Evolutionary conservation across 1,284 basidiomycete genomes (phyloP).

Genomic region (Malassezia yamatoensis): DNA sequence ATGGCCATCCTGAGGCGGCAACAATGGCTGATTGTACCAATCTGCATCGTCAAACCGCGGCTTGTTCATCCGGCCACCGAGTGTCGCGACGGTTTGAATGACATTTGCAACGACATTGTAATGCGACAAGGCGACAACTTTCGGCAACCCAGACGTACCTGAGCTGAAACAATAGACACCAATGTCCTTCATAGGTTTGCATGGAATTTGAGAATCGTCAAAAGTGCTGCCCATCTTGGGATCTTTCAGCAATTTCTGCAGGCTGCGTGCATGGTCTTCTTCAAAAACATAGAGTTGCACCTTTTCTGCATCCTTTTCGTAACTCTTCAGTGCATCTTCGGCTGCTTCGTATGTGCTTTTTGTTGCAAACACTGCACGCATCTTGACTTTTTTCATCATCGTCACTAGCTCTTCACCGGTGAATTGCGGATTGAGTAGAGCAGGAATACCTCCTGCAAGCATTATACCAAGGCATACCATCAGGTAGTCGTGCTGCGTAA

Average conservation of each 20-base stretch:
- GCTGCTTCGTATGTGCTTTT: slow-evolving; percentile 18
- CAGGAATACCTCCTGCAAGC: slow-evolving; percentile 35
- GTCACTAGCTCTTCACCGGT: slow-evolving; percentile 33
- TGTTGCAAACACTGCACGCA: slow-evolving; percentile 29
- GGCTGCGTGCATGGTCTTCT: slow-evolving; percentile 25
- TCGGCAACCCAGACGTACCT: slow-evolving; percentile 42
- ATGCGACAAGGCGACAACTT: slow-evolving; percentile 43
- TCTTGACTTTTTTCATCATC: slow-evolving; percentile 33
- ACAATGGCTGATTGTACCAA: slow-evolving; percentile 25
- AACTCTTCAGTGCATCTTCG: slow-evolving; percentile 20
- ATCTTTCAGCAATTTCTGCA: slow-evolving; percentile 18
- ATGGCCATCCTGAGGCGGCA: slow-evolving; percentile 19
- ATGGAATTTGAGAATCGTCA: slow-evolving; percentile 19
- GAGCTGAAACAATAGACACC: slow-evolving; percentile 42
- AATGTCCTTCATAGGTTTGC: slow-evolving; percentile 22
- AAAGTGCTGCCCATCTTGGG: slow-evolving; percentile 21
- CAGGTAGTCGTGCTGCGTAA: slow-evolving; percentile 33
- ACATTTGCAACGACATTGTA: slow-evolving; percentile 37
- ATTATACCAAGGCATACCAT: slow-evolving; percentile 33
- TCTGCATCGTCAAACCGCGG: slow-evolving; percentile 28
- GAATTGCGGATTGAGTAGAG: slow-evolving; percentile 44
- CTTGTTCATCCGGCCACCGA: slow-evolving; percentile 36
- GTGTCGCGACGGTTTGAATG: slow-evolving; percentile 35
- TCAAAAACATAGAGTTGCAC: slow-evolving; percentile 32
- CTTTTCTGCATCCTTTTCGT: slow-evolving; percentile 16